These are phyloP conservation scores for Pistacia atlantica DNA, from an alignment of 345 rosid species.

Conservation along the genomic window DNA sequence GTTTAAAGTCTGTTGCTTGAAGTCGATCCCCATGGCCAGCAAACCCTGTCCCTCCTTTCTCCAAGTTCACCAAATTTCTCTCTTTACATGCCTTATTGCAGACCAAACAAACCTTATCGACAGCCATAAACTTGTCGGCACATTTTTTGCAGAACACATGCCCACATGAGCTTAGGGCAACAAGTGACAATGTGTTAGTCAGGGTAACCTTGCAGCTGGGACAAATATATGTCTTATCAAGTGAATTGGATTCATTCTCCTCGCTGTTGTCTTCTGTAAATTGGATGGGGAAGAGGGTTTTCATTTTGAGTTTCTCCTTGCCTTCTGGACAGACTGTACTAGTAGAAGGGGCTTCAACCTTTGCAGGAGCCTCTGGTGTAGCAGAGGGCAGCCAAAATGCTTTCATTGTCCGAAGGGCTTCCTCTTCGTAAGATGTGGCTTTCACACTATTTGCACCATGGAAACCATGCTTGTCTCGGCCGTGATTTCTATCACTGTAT, in stretches of 20 bases:
- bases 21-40: constrained; percentile 85
- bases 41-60: constrained; percentile 92
- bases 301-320: constrained; percentile 81
- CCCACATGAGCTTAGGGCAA: constrained; percentile 85
- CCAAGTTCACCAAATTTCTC: constrained; percentile 68
- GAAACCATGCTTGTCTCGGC: constrained; percentile 78
- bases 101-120: constrained; percentile 79
- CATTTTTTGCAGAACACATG: constrained; percentile 98
- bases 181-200: constrained; percentile 74
- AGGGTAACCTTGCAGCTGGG: constrained; percentile 97
- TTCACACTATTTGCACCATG: constrained; percentile 98
- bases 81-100: constrained; percentile 78
- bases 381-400: constrained; percentile 99
- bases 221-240: constrained; percentile 72
- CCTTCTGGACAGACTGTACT: constrained; percentile 88
- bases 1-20: constrained; percentile 86
- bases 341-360: constrained; percentile 69
- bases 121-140: constrained; percentile 70
- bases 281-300: constrained; percentile 73
- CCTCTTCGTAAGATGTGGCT: constrained; percentile 85
- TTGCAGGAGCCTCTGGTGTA: constrained; percentile 84
- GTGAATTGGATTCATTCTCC: constrained; percentile 47
- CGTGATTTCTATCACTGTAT: constrained; percentile 65
- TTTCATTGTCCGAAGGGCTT: constrained; percentile 96
- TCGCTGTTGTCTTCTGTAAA: constrained; percentile 76